Evolutionary conservation across 345 rosid genomes (phyloP).

Genomic region (Fremontodendron californicum): DNA sequence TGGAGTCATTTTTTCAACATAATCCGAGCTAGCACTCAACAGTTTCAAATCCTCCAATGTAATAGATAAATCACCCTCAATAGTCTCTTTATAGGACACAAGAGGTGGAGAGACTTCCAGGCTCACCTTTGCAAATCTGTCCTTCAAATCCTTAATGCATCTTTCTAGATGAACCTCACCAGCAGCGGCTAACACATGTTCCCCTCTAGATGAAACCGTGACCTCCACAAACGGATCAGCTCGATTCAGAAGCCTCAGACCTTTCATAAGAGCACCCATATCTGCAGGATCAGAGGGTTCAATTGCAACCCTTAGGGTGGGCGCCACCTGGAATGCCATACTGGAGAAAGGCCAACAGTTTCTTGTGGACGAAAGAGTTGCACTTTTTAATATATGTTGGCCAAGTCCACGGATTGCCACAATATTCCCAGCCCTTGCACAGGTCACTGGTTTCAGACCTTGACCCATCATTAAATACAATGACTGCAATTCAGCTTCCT

Average conservation of each 20-base stretch:
- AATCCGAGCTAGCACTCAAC: slow-evolving; percentile 48
- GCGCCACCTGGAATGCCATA: slow-evolving; percentile 88
- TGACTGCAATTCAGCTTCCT: slow-evolving; percentile 78
- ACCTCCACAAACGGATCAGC: slow-evolving; percentile 95
- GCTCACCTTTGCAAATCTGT: slow-evolving; percentile 81
- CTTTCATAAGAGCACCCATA: slow-evolving; percentile 72
- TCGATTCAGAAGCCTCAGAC: slow-evolving; percentile 73
- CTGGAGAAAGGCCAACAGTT: slow-evolving; percentile 92
- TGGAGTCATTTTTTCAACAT: slow-evolving; percentile 65
- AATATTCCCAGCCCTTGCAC: slow-evolving; percentile 76
- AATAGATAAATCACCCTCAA: slow-evolving; percentile 59
- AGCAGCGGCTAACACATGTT: slow-evolving; percentile 88
- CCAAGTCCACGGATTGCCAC: slow-evolving; percentile 93
- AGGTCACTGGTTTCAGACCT: slow-evolving; percentile 66
- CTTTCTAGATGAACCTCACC: slow-evolving; percentile 95
- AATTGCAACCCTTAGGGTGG: slow-evolving; percentile 82
- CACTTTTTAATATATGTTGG: slow-evolving; percentile 81
- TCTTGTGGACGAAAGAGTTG: slow-evolving; percentile 80
- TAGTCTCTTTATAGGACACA: slow-evolving; percentile 83
- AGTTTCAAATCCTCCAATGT: slow-evolving; percentile 55
- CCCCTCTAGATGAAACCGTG: slow-evolving; percentile 82
- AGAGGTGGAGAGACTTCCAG: slow-evolving; percentile 84
- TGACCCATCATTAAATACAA: slow-evolving; percentile 97
- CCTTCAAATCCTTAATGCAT: slow-evolving; percentile 81
- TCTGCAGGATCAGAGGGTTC: slow-evolving; percentile 90